phyloP scores from a whole-genome alignment of 371 early-diverging fungal genomes.

The Syncephalastrum contaminatum region DNA sequence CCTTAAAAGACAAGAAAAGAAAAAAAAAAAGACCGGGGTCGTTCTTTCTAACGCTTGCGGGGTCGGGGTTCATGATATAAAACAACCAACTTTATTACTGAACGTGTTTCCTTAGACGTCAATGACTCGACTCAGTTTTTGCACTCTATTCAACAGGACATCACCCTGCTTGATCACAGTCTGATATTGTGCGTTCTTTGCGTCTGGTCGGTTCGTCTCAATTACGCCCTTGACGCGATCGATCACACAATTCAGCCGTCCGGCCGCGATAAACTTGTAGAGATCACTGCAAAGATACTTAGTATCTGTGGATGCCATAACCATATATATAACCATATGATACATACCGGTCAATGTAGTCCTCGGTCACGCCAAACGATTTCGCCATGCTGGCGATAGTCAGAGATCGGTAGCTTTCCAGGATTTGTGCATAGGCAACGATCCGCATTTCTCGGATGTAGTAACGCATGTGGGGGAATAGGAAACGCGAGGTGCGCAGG shows the following conservation, averaged over 20 bases:
- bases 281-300: conserved; percentile 69
- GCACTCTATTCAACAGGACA: conserved; percentile 90
- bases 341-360: conserved; percentile 89
- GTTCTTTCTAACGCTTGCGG: neutral
- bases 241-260: conserved; percentile 97
- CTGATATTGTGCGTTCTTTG: conserved; percentile 97
- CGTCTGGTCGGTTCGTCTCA: conserved; percentile 95
- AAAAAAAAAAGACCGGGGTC: conserved; percentile 1
- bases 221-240: conserved; percentile 99
- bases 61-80: no score
- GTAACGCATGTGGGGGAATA: conserved; percentile 84
- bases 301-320: neutral
- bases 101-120: conserved; percentile 52
- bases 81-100: no score
- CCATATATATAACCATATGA: neutral
- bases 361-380: conserved; percentile 95
- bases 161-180: conserved; percentile 96
- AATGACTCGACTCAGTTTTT: conserved; percentile 93
- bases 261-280: conserved; percentile 94
- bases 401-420: conserved; percentile 96
- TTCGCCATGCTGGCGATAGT: conserved; percentile 96
- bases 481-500: conserved; percentile 58
- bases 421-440: conserved; percentile 94
- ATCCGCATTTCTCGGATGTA: conserved; percentile 99
- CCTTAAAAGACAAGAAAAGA: neutral